Base-by-base conservation (phyloP, 2,329 filamentous ascomycete species). In the Cercospora sp. region DNA sequence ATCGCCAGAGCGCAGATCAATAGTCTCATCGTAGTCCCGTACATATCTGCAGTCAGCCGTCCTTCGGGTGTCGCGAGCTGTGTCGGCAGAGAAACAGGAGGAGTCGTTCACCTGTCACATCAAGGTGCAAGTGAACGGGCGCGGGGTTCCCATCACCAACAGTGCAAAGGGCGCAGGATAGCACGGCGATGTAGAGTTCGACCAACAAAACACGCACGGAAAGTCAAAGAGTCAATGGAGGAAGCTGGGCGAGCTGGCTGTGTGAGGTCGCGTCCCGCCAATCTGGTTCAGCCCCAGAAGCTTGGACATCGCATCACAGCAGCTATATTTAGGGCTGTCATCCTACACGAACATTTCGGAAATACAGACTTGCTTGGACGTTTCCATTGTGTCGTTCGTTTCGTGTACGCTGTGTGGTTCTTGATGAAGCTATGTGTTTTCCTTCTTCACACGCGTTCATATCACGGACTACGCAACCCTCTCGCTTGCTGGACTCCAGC, bases 151-250 rank as follows among this genome's bases (percentile, higher is more conserved):
- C 45, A 55, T 63, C 13, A 48, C 61, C 42, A 39, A 55, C 45
- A 63, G 16, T 36, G 55, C 28, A 20, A 10, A 59, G 20, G 6
- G 48, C 36, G 36, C 48, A 59, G 55, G 61, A 48, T 55, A 36
- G 36, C 26, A 20, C 45, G 42, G 61, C 42, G 61, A 16, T 31
- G 36, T 45, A 63, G 48, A 63, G 61, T 63, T 63, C 61, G 20
- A 55, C 61, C 61, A 63, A 63, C 61, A 63, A 63, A 63, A 57
- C 61, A 63, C 61, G 61, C 61, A 31, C 39, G 31, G 45, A 55
- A 53, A 57, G 26, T 57, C 61, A 55, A 57, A 63, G 42, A 33
- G 61, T 42, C 23, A 48, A 31, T 48, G 61, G 26, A 31, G 61
- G 48, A 53, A 36, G 55, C 28, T 36, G 31, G 9, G 30, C 31